phyloP scores from a whole-genome alignment of 495 filamentous ascomycete species.

The Penicillium tannophilum region DNA sequence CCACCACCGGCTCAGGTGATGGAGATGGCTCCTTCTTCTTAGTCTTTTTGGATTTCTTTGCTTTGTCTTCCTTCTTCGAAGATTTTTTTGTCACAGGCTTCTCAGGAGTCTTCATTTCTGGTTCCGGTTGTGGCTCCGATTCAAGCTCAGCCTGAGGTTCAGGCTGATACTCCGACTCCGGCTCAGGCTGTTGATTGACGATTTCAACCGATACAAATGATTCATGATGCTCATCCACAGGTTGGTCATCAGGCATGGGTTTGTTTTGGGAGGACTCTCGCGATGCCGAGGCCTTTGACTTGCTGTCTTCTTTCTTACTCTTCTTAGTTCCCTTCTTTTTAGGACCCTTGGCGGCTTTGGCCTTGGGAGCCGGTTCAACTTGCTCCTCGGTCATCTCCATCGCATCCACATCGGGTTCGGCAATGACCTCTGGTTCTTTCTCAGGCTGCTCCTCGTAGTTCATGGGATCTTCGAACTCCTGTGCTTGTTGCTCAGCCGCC shows the following conservation, averaged over 20 bases:
- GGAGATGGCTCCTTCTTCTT: conserved; percentile 30
- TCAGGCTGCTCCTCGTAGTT: conserved; percentile 7
- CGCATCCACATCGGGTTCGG: not conserved
- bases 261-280: conserved; percentile 34
- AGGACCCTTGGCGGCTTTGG: conserved; percentile 24
- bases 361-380: conserved; percentile 15
- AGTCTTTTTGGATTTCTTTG: conserved; percentile 55
- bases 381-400: conserved; percentile 31
- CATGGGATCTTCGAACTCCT: conserved; percentile 6
- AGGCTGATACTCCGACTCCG: not conserved
- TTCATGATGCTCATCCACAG: conserved; percentile 40
- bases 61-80: conserved; percentile 43
- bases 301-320: conserved; percentile 32
- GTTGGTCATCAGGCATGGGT: conserved; percentile 34
- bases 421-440: not conserved
- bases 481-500: conserved; percentile 9
- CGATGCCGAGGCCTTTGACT: conserved; percentile 18
- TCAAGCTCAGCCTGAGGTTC: conserved; percentile 7
- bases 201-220: conserved; percentile 45
- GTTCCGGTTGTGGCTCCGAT: conserved; percentile 20
- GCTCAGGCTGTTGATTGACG: conserved; percentile 19
- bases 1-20: conserved; percentile 6
- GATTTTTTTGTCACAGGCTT: conserved; percentile 34
- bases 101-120: conserved; percentile 20
- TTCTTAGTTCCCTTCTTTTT: conserved; percentile 36